Percentiles rank a stretch among this genome's conserved stretches.
Conservation (phyloP, 768 basidiomycete genomes). For the Chlorophyllum brunneum region DNA sequence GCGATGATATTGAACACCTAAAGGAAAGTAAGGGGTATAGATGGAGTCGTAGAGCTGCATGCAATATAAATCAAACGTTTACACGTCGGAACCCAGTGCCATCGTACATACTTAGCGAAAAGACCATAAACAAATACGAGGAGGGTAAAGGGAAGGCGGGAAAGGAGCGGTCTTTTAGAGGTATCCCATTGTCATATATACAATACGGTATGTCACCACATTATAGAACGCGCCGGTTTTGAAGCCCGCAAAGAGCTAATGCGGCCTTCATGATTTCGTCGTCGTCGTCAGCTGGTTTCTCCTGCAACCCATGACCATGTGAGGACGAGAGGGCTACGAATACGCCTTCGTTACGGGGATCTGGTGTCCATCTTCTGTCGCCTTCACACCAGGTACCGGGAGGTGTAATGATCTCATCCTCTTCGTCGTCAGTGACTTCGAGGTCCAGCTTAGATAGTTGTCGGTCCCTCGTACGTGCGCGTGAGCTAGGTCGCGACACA, state of each 20-base stretch:
- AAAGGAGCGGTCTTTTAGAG: slow-evolving; percentile 4
- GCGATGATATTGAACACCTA: slow-evolving; percentile 3
- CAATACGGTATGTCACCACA: not conserved
- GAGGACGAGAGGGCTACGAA: slow-evolving; percentile 16
- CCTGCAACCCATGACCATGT: not conserved
- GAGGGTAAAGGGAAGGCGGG: not conserved
- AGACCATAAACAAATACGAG: not conserved
- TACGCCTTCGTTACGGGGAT: slow-evolving; percentile 18
- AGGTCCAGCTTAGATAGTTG: slow-evolving; percentile 21
- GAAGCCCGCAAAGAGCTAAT: slow-evolving; percentile 59
- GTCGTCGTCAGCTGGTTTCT: slow-evolving; percentile 33
- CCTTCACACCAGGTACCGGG: slow-evolving; percentile 46
- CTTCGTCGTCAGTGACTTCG: slow-evolving; percentile 62
- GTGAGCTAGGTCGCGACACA: slow-evolving; percentile 12
- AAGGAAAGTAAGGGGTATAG: slow-evolving; percentile 5
- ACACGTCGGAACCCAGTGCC: not conserved
- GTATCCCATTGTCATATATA: slow-evolving; percentile 9
- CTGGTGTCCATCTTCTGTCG: slow-evolving; percentile 33
- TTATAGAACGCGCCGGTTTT: slow-evolving; percentile 21
- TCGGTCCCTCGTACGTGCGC: slow-evolving; percentile 12
- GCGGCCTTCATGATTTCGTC: slow-evolving; percentile 72
- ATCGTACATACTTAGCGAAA: slow-evolving; percentile 4
- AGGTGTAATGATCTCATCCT: slow-evolving; percentile 62
- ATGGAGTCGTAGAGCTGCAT: slow-evolving; percentile 2
- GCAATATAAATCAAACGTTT: slow-evolving; percentile 4